Conservation (phyloP, 2,329 filamentous ascomycete species). For the Fusarium oligoseptatum region DNA sequence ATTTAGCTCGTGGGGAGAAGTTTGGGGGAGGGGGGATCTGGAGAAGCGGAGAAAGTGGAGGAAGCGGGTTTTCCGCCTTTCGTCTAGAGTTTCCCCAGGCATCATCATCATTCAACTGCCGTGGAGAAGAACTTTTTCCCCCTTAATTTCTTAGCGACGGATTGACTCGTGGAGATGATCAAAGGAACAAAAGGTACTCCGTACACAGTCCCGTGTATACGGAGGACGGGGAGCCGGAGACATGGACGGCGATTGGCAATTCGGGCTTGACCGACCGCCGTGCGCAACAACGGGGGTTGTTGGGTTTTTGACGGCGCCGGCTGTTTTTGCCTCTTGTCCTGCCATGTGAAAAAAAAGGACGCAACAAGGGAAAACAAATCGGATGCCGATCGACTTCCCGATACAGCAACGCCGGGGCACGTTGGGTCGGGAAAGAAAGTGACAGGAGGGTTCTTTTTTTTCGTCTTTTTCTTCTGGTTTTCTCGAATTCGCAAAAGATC, state of each 20-base stretch:
- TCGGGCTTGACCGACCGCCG: slow-evolving; percentile 27
- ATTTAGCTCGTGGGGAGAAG: slow-evolving; percentile 36
- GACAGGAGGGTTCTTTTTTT: slow-evolving; percentile 6
- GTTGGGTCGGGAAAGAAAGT: slow-evolving; percentile 11
- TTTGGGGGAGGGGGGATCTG: slow-evolving; percentile 22
- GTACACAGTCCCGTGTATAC: slow-evolving; percentile 13
- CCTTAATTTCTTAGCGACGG: slow-evolving; percentile 13
- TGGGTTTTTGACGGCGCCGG: slow-evolving; percentile 16
- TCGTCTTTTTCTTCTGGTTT: neutral
- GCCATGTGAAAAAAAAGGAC: slow-evolving; percentile 2
- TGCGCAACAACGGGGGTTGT: neutral
- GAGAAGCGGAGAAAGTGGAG: slow-evolving; percentile 26
- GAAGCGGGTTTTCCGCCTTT: neutral
- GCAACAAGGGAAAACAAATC: neutral
- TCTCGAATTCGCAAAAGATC: neutral
- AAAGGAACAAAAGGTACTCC: neutral
- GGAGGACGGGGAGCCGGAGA: slow-evolving; percentile 23
- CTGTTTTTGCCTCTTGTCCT: slow-evolving; percentile 19
- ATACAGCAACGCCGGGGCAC: slow-evolving; percentile 12
- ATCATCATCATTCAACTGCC: slow-evolving; percentile 2
- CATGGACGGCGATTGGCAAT: neutral
- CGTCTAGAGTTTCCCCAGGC: neutral
- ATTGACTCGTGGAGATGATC: slow-evolving; percentile 31
- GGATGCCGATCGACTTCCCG: slow-evolving; percentile 23
- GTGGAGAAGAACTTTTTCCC: slow-evolving; percentile 21